phyloP scores from a whole-genome alignment of 2,329 filamentous ascomycete species.

The Albophoma yamanashiensis region DNA sequence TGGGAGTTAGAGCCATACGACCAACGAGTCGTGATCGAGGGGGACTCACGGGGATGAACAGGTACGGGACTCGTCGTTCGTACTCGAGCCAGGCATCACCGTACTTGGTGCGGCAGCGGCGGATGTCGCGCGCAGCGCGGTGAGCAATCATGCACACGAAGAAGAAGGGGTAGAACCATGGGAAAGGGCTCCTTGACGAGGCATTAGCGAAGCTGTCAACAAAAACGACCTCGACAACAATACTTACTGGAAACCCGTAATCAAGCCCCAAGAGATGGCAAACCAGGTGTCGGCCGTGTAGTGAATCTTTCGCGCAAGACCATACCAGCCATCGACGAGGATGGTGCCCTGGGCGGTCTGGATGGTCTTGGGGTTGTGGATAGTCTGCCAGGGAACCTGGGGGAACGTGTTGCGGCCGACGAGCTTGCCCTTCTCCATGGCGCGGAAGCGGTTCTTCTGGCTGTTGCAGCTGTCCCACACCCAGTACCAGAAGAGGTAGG shows the following conservation, averaged over 20 bases:
- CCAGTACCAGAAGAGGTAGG: constrained; percentile 81
- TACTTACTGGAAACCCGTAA: constrained; percentile 37
- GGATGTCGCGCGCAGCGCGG: constrained; percentile 65
- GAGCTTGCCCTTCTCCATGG: constrained; percentile 62
- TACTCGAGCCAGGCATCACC: constrained; percentile 75
- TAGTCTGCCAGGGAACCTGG: constrained; percentile 77
- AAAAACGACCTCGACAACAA: not conserved
- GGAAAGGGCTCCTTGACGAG: constrained; percentile 55
- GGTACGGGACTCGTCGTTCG: constrained; percentile 65
- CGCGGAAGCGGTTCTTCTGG: constrained; percentile 88
- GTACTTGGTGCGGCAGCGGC: constrained; percentile 69
- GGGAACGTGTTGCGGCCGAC: constrained; percentile 73
- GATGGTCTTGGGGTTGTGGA: constrained; percentile 74
- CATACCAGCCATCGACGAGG: constrained; percentile 79
- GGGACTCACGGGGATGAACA: constrained; percentile 61
- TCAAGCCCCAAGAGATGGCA: constrained; percentile 37
- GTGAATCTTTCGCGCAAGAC: constrained; percentile 53
- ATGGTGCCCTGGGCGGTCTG: constrained; percentile 62
- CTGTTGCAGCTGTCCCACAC: constrained; percentile 87
- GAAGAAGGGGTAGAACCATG: constrained; percentile 85
- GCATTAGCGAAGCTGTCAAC: constrained; percentile 3
- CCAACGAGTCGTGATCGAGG: not conserved
- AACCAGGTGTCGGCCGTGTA: constrained; percentile 40
- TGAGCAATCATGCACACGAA: constrained; percentile 75
- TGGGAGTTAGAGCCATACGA: constrained; percentile 5